Evolutionary conservation across 2,329 filamentous ascomycete species (phyloP).

Genomic region (Claviceps africana): DNA sequence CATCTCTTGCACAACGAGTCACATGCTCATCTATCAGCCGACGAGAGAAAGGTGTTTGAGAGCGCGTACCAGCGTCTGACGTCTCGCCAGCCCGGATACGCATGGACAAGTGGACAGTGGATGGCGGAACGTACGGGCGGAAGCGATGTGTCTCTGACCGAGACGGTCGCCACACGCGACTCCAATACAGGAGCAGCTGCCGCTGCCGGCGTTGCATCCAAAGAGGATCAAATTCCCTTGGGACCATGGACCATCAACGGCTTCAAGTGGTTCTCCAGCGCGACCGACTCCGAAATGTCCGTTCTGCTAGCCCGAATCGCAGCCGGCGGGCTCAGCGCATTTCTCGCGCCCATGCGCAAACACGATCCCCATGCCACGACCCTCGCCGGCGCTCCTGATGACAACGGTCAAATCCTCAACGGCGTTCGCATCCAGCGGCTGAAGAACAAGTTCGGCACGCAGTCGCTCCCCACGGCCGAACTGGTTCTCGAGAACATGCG

Average conservation of each 20-base stretch:
- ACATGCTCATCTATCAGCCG: conserved; percentile 12
- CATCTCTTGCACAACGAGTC: conserved; percentile 24
- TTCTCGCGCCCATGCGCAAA: conserved; percentile 49
- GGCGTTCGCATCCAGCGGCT: conserved; percentile 54
- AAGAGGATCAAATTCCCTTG: conserved; percentile 19
- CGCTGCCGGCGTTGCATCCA: conserved; percentile 8
- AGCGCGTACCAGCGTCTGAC: conserved; percentile 39
- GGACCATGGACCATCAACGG: conserved; percentile 48
- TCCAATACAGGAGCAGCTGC: conserved; percentile 7
- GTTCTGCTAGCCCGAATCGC: conserved; percentile 47
- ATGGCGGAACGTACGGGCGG: conserved; percentile 61
- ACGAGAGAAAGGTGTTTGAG: conserved; percentile 30
- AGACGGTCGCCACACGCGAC: conserved; percentile 39
- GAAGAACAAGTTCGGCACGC: conserved; percentile 61
- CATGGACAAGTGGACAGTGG: conserved; percentile 65
- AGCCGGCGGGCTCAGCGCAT: conserved; percentile 39
- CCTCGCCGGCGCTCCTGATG: conserved; percentile 12
- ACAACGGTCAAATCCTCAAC: conserved; percentile 37
- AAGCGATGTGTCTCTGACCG: conserved; percentile 53
- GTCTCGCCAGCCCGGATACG: conserved; percentile 30
- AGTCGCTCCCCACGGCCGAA: conserved; percentile 57
- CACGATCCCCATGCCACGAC: conserved; percentile 20
- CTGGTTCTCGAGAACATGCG: conserved; percentile 50
- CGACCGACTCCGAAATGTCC: conserved; percentile 30
- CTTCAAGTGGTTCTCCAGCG: conserved; percentile 44